Evolutionary conservation across 352 stramenopile genomes (phyloP).

Genomic region (Globisporangium solare): DNA sequence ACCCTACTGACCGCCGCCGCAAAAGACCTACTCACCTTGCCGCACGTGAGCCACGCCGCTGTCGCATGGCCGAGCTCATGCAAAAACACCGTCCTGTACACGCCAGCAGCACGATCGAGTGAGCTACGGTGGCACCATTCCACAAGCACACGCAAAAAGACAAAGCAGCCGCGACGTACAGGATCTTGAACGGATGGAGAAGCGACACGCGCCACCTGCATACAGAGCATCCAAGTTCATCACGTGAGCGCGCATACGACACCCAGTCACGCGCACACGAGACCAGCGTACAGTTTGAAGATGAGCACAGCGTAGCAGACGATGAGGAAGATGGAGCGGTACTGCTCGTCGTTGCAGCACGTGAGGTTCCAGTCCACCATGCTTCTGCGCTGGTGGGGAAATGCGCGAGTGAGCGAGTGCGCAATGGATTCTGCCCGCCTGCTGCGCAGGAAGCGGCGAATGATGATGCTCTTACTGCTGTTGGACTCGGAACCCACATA

Average conservation of each 20-base stretch:
- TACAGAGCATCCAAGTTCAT: slow-evolving; percentile 12
- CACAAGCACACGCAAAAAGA: too few relatives aligned
- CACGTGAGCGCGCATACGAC: not conserved
- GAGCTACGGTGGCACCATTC: too few relatives aligned
- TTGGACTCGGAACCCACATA: too few relatives aligned
- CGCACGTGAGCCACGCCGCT: slow-evolving; percentile 82
- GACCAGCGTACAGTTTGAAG: slow-evolving; percentile 65
- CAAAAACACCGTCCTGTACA: slow-evolving; percentile 75
- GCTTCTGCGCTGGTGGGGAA: too few relatives aligned
- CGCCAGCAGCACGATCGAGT: not conserved
- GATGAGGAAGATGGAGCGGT: slow-evolving; percentile 87
- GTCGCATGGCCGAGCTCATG: slow-evolving; percentile 83
- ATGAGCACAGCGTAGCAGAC: slow-evolving; percentile 79
- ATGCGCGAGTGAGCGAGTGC: too few relatives aligned
- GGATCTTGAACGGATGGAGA: slow-evolving; percentile 86
- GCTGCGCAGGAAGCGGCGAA: too few relatives aligned
- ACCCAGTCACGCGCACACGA: not conserved
- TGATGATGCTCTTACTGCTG: too few relatives aligned
- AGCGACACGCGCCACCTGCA: slow-evolving; percentile 81
- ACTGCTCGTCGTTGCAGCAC: slow-evolving; percentile 89
- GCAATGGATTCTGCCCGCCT: too few relatives aligned
- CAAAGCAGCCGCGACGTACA: slow-evolving; percentile 39
- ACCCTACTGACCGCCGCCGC: not conserved
- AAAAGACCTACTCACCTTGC: slow-evolving; percentile 32
- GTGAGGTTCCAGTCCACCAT: slow-evolving; percentile 56